Conservation (phyloP, 2,329 filamentous ascomycete genomes). For the Aspergillus tamarii region DNA sequence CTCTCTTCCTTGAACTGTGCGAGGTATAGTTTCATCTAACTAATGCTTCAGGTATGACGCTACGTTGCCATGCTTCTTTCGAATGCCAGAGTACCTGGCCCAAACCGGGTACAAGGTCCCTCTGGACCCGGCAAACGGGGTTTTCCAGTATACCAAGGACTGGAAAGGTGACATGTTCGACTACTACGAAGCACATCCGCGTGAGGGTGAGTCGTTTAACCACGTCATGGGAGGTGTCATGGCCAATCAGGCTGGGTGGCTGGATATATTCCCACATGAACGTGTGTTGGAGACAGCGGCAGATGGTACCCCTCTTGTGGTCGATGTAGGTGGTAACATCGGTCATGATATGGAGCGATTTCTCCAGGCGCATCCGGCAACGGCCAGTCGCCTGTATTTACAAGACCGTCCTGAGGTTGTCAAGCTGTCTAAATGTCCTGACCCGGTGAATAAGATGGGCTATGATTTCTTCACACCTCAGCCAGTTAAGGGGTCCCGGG, state of each 20-base stretch:
- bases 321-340: constrained; percentile 14
- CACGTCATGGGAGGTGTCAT: background rate
- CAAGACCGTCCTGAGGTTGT: constrained; percentile 11
- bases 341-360: constrained; percentile 7
- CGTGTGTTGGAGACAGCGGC: background rate
- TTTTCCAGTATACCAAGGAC: constrained; percentile 10
- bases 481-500: constrained; percentile 12
- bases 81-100: background rate
- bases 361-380: background rate
- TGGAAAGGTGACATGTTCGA: background rate
- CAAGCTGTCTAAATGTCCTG: background rate
- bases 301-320: constrained; percentile 8
- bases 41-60: no score
- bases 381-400: constrained; percentile 5
- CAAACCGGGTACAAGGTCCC: constrained; percentile 5
- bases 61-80: background rate
- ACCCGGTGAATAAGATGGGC: constrained; percentile 11
- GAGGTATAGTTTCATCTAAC: no score
- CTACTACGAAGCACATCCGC: constrained; percentile 7
- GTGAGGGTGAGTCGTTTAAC: background rate
- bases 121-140: background rate
- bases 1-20: no score
- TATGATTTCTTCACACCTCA: constrained; percentile 21
- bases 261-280: background rate
- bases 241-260: background rate